Evolutionary conservation across 208 protist genomes (phyloP).

Genomic region (Leishmania major): DNA sequence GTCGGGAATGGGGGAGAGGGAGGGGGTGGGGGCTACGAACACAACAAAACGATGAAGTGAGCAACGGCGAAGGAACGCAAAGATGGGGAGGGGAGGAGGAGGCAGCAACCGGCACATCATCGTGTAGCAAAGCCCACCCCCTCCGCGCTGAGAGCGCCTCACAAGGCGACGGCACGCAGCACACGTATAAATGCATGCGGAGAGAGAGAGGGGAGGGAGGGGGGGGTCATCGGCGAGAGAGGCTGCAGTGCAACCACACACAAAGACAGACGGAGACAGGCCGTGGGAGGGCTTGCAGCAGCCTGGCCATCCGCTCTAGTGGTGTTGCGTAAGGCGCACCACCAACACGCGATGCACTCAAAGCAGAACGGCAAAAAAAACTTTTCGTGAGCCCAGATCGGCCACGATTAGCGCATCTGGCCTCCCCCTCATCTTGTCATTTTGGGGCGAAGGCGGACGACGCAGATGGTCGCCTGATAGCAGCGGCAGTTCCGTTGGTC

Average conservation of each 20-base stretch:
- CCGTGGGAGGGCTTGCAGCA: too few species aligned
- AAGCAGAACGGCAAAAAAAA: too few species aligned
- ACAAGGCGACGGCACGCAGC: neutral
- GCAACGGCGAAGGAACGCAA: too few species aligned
- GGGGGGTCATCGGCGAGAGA: too few species aligned
- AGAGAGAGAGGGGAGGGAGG: too few species aligned
- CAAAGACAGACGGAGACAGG: neutral
- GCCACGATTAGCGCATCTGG: neutral
- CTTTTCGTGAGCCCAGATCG: neutral
- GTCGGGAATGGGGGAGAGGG: too few species aligned
- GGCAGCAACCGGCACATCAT: too few species aligned
- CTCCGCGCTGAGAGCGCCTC: too few species aligned
- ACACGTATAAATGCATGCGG: neutral
- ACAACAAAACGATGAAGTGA: neutral
- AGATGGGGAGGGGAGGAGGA: neutral
- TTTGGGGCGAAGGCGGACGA: neutral
- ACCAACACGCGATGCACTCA: too few species aligned
- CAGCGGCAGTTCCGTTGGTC: neutral
- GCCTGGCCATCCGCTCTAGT: too few species aligned
- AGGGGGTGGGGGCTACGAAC: neutral
- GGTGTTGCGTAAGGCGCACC: too few species aligned
- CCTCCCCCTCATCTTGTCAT: constrained; percentile 3
- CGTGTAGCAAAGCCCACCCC: too few species aligned
- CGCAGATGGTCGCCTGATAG: neutral
- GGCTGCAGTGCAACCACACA: neutral